These are phyloP conservation scores for Lactarius trivialis DNA, from an alignment of 768 basidiomycete species.

Conservation along the genomic window DNA sequence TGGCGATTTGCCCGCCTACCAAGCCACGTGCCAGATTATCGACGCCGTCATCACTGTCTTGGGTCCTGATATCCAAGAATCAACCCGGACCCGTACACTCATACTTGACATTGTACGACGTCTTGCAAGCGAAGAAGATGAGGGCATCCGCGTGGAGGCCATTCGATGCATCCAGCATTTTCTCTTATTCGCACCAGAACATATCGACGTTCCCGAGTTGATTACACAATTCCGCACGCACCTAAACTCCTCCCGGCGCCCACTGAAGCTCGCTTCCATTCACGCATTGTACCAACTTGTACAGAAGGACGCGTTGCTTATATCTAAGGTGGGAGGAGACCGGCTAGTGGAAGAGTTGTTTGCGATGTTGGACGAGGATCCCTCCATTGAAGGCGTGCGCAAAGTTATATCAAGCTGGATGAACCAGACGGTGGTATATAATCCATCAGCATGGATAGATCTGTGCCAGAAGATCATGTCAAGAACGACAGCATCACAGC, in stretches of 20 bases:
- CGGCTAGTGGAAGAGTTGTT: constrained; percentile 91
- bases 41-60: constrained; percentile 91
- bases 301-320: constrained; percentile 84
- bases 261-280: constrained; percentile 89
- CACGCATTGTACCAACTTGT: constrained; percentile 96
- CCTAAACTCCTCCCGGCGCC: constrained; percentile 72
- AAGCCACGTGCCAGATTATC: constrained; percentile 84
- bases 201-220: constrained; percentile 74
- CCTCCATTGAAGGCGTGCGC: constrained; percentile 87
- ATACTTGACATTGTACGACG: constrained; percentile 81
- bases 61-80: constrained; percentile 93
- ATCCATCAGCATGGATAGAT: constrained; percentile 97
- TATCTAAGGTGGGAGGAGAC: constrained; percentile 93
- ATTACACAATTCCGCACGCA: constrained; percentile 73
- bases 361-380: constrained; percentile 90
- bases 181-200: constrained; percentile 88
- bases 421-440: constrained; percentile 85
- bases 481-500: constrained; percentile 80
- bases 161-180: constrained; percentile 96
- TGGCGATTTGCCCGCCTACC: constrained; percentile 88
- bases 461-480: constrained; percentile 97
- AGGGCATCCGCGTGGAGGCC: constrained; percentile 85
- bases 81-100: constrained; percentile 66
- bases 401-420: constrained; percentile 94
- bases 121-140: constrained; percentile 79